Base-by-base conservation (phyloP, 305 asterid species). In the Fraxinus albicans region DNA sequence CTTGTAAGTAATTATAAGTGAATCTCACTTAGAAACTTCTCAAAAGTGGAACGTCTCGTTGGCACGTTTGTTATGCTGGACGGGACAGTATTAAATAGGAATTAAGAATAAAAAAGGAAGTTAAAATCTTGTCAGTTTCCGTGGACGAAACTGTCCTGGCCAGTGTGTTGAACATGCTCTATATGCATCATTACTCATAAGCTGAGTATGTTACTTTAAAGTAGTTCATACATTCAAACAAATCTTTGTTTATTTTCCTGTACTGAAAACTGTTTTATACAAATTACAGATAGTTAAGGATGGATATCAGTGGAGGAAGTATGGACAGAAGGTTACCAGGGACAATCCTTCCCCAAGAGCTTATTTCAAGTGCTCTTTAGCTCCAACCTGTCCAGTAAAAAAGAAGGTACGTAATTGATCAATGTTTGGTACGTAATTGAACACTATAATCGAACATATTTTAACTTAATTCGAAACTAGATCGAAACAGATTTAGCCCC, bases 281-380 rank as follows among this genome's bases (percentile, higher is more conserved):
- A 67, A 23, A 63, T 73, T 79, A 31, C 92, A 93, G 97, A 86
- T 93, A 36, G 93, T 93, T n/a, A 91, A 93, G 83, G 97, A 93
- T 88, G 97, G 97, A 8, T 91, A 90, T 85, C 97, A 93, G 77
- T 91, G 97, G 97, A 88, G 94, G 85, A 93, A 93, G 77, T 93
- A 92, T 85, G 97, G 97, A 10, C 96, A 93, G 87, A 93, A 93
- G 82, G 97, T 93, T 63, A 92, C 97, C 10, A 89, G 92, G 74
- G 96, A 92, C 69, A 93, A 93, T 81, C 97, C 97, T 84, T 91
- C 86, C 83, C 96, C 97, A 50, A 93, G 97, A 90, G 96, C 96
- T 83, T 93, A 93, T 82, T 93, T 90, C 92, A 92, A 88, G 83
- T 93, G 97, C 79, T 92, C 97, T 77, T 90, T 89, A 87, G 96